Base-by-base conservation (phyloP, 495 filamentous ascomycete genomes). In the Chaetomium tenue region DNA sequence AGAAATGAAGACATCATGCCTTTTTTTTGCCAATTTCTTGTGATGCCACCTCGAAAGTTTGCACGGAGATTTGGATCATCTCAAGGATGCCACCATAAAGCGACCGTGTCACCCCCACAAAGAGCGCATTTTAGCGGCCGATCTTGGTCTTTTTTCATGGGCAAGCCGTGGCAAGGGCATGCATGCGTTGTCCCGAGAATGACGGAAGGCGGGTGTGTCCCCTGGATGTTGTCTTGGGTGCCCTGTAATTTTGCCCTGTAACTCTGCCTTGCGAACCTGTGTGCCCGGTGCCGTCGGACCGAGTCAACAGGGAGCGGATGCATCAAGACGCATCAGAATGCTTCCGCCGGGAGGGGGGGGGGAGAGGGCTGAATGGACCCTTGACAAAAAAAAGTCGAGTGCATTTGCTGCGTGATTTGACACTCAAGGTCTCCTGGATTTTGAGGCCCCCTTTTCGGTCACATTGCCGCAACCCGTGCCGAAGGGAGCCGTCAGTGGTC, bases 11-110 rank as follows among this genome's bases (percentile, higher is more conserved):
- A 54, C 48, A 55, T 46, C 30, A 54, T 46, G 60, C 42, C n/a
- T 11, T 8, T 8, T 8, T 37, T 12, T 37, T 37, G 33, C 33
- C 9, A 7, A 37, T 37, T 37, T 37, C 33, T 54, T 42, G n/a
- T 2, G 60, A 33, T 56, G 42, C 12, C 33, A 53, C 15, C 16
- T 12, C 8, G n/a, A 44, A 18, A 22, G 48, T 12, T 5, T 60
- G 18, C 13, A 42, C 23, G 46, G 61, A 59, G 63, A 64, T 64
- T 64, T 64, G 63, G 63, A 64, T 64, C 63, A 59, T 59, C 63
- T 59, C 63, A 54, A 18, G 60, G 50, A 55, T 62, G 22, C 59
- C 60, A 55, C 60, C 60, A 33, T 40, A 25, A 47, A 37, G 33
- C 48, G 26, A 53, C 30, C 15, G 33, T 42, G 2, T 16, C 7